These are phyloP conservation scores for Sungouiella thailandica DNA, from an alignment of 805 yeast genomes.

Conservation along the genomic window DNA sequence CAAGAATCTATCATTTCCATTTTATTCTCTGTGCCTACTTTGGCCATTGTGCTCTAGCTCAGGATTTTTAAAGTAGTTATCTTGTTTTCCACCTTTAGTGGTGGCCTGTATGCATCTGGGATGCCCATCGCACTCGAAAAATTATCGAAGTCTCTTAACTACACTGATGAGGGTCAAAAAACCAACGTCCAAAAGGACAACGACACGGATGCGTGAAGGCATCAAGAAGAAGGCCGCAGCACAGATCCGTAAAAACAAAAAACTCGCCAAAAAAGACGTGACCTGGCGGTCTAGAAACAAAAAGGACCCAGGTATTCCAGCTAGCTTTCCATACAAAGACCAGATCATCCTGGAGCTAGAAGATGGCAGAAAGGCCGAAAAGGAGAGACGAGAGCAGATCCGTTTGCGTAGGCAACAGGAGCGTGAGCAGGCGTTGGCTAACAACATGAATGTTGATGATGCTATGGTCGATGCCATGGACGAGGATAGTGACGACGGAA, in stretches of 20 bases:
- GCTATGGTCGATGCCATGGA: slow-evolving; percentile 33
- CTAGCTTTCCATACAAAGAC: slow-evolving; percentile 92
- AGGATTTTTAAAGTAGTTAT: too few relatives aligned
- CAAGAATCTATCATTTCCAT: too few relatives aligned
- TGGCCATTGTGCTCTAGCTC: too few relatives aligned
- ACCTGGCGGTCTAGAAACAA: slow-evolving; percentile 86
- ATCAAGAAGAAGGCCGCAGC: slow-evolving; percentile 94
- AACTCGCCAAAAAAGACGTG: slow-evolving; percentile 77
- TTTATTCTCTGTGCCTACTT: too few relatives aligned
- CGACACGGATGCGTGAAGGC: slow-evolving; percentile 94
- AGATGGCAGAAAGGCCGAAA: slow-evolving; percentile 49
- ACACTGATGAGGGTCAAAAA: slow-evolving; percentile 50
- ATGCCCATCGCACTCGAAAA: slow-evolving; percentile 12
- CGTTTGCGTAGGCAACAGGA: slow-evolving; percentile 49
- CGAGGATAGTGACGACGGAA: slow-evolving; percentile 31
- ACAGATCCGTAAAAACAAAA: slow-evolving; percentile 78
- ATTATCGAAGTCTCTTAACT: too few relatives aligned
- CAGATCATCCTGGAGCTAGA: slow-evolving; percentile 71
- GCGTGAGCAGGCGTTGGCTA: slow-evolving; percentile 34
- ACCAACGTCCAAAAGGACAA: slow-evolving; percentile 80
- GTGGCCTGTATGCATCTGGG: too few relatives aligned
- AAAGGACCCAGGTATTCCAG: slow-evolving; percentile 94
- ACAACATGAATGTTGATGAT: slow-evolving; percentile 36
- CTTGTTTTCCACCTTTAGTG: too few relatives aligned
- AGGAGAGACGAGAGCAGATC: slow-evolving; percentile 48